phyloP scores from a whole-genome alignment of 2,329 filamentous ascomycete species.

The Tolypocladium guangdongense region DNA sequence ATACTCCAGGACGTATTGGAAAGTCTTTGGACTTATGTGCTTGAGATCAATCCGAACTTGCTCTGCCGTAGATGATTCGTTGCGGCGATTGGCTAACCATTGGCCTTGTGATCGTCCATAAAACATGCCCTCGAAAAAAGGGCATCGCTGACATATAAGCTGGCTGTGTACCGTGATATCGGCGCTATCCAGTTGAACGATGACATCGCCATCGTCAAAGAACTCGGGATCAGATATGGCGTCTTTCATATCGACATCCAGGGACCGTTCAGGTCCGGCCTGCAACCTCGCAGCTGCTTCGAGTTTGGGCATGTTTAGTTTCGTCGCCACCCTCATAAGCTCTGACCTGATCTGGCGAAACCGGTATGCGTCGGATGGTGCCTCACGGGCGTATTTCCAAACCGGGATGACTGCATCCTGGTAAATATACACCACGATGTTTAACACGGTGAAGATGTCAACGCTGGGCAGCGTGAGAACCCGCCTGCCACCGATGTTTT shows the following conservation, averaged over 20 bases:
- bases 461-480: conserved; percentile 55
- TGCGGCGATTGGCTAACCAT: conserved; percentile 68
- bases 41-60: conserved; percentile 66
- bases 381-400: conserved; percentile 68
- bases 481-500: conserved; percentile 34
- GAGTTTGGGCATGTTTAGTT: conserved; percentile 58
- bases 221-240: conserved; percentile 60
- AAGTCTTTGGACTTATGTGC: conserved; percentile 64
- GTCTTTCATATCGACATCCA: conserved; percentile 58
- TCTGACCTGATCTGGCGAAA: conserved; percentile 75
- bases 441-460: conserved; percentile 70
- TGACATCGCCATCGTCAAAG: conserved; percentile 68
- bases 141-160: conserved; percentile 72
- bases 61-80: conserved; percentile 21
- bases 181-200: conserved; percentile 68
- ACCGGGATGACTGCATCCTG: conserved; percentile 71
- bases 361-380: conserved; percentile 53
- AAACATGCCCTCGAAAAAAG: conserved; percentile 87
- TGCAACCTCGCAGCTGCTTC: conserved; percentile 72
- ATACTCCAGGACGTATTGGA: conserved; percentile 67
- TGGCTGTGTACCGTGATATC: conserved; percentile 65
- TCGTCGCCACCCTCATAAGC: conserved; percentile 73
- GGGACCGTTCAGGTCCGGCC: conserved; percentile 48
- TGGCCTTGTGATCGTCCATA: conserved; percentile 74
- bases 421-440: conserved; percentile 71